Conservation (phyloP, 1,284 basidiomycete species). For the Puccinia novopanici region DNA sequence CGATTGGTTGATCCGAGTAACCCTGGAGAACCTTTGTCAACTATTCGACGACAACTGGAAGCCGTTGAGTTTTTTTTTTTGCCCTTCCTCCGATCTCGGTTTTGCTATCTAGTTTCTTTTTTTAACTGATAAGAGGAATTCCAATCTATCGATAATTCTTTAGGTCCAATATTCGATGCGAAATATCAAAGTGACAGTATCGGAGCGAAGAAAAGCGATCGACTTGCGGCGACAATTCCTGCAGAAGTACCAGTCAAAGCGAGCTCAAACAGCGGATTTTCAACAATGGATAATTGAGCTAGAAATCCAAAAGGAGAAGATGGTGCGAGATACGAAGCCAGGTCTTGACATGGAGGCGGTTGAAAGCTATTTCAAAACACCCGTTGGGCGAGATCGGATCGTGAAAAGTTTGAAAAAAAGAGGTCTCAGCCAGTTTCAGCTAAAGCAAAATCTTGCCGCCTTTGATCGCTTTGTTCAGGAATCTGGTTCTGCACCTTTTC, state of each 20-base stretch:
- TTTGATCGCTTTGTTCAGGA: background rate
- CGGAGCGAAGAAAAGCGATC: slow-evolving; percentile 44
- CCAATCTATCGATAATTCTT: no score
- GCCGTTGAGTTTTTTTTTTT: slow-evolving; percentile 12
- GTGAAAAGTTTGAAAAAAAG: slow-evolving; percentile 3
- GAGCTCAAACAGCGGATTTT: slow-evolving; percentile 3
- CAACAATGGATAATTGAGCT: slow-evolving; percentile 40
- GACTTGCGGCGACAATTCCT: slow-evolving; percentile 35
- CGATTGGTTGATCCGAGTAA: slow-evolving; percentile 44
- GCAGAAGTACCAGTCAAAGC: slow-evolving; percentile 38
- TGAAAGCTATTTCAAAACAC: slow-evolving; percentile 12
- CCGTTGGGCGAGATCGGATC: background rate
- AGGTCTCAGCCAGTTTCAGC: background rate
- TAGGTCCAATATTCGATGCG: slow-evolving; percentile 49
- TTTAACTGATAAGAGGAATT: background rate
- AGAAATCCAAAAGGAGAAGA: slow-evolving; percentile 34
- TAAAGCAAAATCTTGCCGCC: background rate
- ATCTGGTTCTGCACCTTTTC: background rate
- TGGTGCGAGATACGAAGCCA: slow-evolving; percentile 1
- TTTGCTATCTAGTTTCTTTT: background rate
- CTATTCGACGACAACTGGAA: slow-evolving; percentile 43
- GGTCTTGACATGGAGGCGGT: background rate
- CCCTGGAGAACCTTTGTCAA: slow-evolving; percentile 49
- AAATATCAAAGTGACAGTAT: slow-evolving; percentile 50
- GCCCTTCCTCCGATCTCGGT: background rate